Evolutionary conservation across 129 eudicot genomes (phyloP), one percentile per base, ranked within the genome.

Genomic region (Smallanthus sonchifolius): DNA sequence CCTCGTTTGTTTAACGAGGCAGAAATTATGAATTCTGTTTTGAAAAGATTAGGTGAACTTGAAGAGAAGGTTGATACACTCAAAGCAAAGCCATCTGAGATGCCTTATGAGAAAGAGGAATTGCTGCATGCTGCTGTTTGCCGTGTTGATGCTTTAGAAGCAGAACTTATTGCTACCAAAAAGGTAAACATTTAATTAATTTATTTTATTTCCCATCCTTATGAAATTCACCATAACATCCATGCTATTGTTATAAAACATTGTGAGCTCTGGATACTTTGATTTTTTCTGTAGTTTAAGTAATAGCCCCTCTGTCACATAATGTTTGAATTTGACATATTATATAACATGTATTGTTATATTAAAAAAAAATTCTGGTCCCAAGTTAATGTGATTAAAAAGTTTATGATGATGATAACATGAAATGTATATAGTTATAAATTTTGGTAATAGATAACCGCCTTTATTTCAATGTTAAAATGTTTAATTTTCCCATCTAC

Each of bases 141-240:
- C 70, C 97, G 97, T 43, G 98, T 90, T 74, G 98, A 94, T 85
- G 98, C 97, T 54, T 84, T 94, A 51, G 97, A 94, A 81, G 98
- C 98, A 1, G 97, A 94, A 85, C 78, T 94, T 66, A 94, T 94
- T 85, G 97, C 98, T 65, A 90, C 98, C 60, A 94, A 92, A 73
- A 89, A 89, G 98, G 98, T 92, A 80, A 44, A 7, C 20, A n/a
- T 42, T 37, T 38, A 14, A 14, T 37, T 37, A 54, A 9, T 7
- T 35, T 47, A 7, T 51, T 34, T 36, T 40, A 38, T 55, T 71
- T 38, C 52, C 36, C 35, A 19, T 71, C 39, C 8, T 48, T 69
- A 30, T 60, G 8, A 56, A 20, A 56, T 60, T 30, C 17, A 60
- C 14, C 65, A 24, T 11, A 30, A 24, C 38, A 30, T 8, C 16